Base-by-base conservation (phyloP, 164 flowering plant genomes). In the Echeveria elegans region DNA sequence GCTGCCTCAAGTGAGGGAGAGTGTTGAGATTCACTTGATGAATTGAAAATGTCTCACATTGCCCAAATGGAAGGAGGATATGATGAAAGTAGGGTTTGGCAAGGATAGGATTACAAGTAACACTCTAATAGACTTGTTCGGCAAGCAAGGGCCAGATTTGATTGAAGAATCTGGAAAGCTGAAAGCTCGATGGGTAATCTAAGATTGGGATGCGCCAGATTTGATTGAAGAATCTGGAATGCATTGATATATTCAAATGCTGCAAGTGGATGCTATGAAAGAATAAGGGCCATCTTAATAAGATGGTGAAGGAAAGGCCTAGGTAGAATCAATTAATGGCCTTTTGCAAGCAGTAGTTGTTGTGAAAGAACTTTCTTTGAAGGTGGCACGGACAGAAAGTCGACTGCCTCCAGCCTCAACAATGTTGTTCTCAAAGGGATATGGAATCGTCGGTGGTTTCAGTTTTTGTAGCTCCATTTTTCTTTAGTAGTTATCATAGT, bases 271-370 rank as follows among this genome's bases (percentile, higher is more conserved):
- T 78, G 83, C 75, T 94, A 94, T 72, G 97, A 94, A 83, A 80
- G 83, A 73, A 94, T 97, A 48, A 82, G 96, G 76, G 97, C 96
- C 63, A 81, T 87, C 91, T 95, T 66, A 85, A 80, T 75, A 88
- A 82, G 19, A 91, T 95, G 97, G 82, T 85, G 88, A 86, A 83
- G 78, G 89, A 89, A 68, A 97, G 99, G 67, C 97, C 96, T 63
- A 72, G 78, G 86, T 87, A 41, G 93, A 87, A 26, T 85, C 97
- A 41, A 74, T 88, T 24, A 89, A 95, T 77, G 82, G 85, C 71
- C 88, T 95, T 60, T 68, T 95, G 81, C 86, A 82, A 74, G 96
- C 99, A 73, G 81, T 89, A 75, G 80, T 73, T 70, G 97, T 88
- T 73, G 88, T 77, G 47, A 85, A 84, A 66, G 99, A 95, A 76